Evolutionary conservation across 805 yeast species (phyloP).

Genomic region (Candida sphagnicola): DNA sequence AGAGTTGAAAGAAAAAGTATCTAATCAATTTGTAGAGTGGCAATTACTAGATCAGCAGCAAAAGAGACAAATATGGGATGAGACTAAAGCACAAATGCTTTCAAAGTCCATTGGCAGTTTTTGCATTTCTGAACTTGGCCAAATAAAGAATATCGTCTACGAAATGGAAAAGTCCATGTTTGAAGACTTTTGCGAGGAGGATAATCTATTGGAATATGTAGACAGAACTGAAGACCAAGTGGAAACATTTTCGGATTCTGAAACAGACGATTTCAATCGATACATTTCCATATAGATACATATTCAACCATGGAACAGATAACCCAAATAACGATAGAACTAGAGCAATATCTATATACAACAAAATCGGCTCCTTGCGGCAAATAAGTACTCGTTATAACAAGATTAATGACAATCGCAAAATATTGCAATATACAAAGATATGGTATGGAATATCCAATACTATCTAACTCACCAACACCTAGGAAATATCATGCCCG

Average conservation of each 20-base stretch:
- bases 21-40: slow-evolving; percentile 7
- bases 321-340: too few relatives aligned
- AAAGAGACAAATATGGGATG: slow-evolving; percentile 8
- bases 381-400: too few relatives aligned
- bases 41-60: slow-evolving; percentile 5
- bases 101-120: slow-evolving; percentile 8
- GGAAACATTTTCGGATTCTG: neutral
- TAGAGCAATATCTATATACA: too few relatives aligned
- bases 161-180: slow-evolving; percentile 8
- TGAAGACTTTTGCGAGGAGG: slow-evolving; percentile 11
- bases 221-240: slow-evolving; percentile 4
- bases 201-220: slow-evolving; percentile 10
- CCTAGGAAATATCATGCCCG: too few relatives aligned
- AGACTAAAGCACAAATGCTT: slow-evolving; percentile 6
- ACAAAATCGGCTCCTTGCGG: too few relatives aligned
- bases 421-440: too few relatives aligned
- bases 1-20: slow-evolving; percentile 5
- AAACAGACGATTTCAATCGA: neutral
- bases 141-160: slow-evolving; percentile 6
- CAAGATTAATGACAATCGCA: too few relatives aligned
- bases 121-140: slow-evolving; percentile 10
- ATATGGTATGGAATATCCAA: too few relatives aligned
- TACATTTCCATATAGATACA: neutral
- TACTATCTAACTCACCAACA: too few relatives aligned
- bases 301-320: too few relatives aligned